Percentiles rank a stretch among this genome's conserved stretches.
phyloP scores from a whole-genome alignment of 1,139 yeast genomes.

The Meyerozyma smithsonii region DNA sequence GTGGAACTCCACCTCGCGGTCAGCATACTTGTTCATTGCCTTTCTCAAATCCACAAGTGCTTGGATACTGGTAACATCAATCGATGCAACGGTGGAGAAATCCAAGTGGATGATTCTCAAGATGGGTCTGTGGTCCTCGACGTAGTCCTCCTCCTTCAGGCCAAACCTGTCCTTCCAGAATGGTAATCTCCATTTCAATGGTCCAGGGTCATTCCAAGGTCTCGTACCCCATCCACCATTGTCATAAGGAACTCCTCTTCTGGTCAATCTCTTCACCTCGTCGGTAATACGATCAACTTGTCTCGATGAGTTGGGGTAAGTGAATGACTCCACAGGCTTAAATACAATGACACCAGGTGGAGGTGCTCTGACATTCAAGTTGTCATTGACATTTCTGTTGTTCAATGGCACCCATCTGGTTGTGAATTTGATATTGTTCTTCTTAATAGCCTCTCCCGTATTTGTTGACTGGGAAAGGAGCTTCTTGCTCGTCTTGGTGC shows the following conservation, averaged over 20 bases:
- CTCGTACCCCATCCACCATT: conserved; percentile 50
- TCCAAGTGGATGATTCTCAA: conserved; percentile 74
- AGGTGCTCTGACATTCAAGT: conserved; percentile 61
- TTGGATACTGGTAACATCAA: conserved; percentile 80
- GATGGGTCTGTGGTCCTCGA: conserved; percentile 54
- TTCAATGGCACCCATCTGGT: conserved; percentile 80
- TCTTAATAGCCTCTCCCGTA: conserved; percentile 18
- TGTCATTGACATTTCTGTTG: conserved; percentile 52
- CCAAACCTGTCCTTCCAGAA: conserved; percentile 18
- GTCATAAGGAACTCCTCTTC: conserved; percentile 50
- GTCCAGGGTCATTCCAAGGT: conserved; percentile 93
- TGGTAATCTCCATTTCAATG: conserved; percentile 39
- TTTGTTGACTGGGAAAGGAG: conserved; percentile 11
- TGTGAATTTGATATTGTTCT: conserved; percentile 44
- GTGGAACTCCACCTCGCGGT: conserved; percentile 83
- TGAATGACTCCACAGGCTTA: conserved; percentile 75
- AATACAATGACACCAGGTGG: conserved; percentile 90
- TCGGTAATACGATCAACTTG: conserved; percentile 70
- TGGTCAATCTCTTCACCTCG: conserved; percentile 58
- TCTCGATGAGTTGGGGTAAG: conserved; percentile 74
- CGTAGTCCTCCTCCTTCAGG: conserved; percentile 11
- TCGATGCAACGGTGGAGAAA: conserved; percentile 68
- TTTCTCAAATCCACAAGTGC: conserved; percentile 71
- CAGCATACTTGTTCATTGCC: conserved; percentile 70
- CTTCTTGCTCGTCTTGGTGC: conserved; percentile 16